Conservation (phyloP, 1,284 basidiomycete species). For the Porogramme epimiltina region DNA sequence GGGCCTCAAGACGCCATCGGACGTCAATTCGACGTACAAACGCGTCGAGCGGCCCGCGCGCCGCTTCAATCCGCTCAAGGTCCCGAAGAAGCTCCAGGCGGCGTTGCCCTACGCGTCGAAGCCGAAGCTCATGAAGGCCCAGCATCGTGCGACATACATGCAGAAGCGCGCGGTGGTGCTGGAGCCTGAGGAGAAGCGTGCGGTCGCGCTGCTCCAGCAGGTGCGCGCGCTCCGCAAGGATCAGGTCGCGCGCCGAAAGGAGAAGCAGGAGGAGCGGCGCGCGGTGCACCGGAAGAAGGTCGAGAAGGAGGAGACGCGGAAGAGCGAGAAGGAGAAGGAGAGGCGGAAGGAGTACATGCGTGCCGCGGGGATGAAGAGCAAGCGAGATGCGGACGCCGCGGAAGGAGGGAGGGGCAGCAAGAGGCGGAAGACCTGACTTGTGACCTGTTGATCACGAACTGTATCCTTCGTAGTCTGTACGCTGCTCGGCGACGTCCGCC, state of each 20-base stretch:
- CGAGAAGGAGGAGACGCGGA: conserved; percentile 69
- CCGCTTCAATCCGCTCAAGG: conserved; percentile 89
- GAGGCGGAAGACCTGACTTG: conserved; percentile 31
- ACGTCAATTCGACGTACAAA: conserved; percentile 90
- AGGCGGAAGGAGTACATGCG: conserved; percentile 81
- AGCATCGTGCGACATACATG: conserved; percentile 79
- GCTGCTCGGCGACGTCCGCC: too few species aligned
- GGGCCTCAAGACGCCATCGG: conserved; percentile 80
- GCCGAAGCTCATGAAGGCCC: conserved; percentile 81
- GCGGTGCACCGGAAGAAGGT: conserved; percentile 66
- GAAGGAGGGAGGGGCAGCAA: conserved; percentile 55
- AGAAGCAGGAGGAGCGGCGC: conserved; percentile 81
- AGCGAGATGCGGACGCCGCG: conserved; percentile 60
- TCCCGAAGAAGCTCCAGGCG: conserved; percentile 89
- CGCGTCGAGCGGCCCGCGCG: conserved; percentile 77
- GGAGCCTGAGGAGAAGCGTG: conserved; percentile 93
- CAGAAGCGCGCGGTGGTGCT: conserved; percentile 91
- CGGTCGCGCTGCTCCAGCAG: conserved; percentile 92
- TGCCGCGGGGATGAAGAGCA: conserved; percentile 71
- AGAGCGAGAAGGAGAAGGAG: conserved; percentile 76
- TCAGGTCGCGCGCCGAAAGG: conserved; percentile 74
- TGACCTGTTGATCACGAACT: too few species aligned
- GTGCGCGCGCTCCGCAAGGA: conserved; percentile 92
- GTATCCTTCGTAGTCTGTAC: too few species aligned
- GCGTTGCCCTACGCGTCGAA: conserved; percentile 92